Evolutionary conservation across 148 eudicot species (phyloP).

Genomic region (Oxyria digyna): DNA sequence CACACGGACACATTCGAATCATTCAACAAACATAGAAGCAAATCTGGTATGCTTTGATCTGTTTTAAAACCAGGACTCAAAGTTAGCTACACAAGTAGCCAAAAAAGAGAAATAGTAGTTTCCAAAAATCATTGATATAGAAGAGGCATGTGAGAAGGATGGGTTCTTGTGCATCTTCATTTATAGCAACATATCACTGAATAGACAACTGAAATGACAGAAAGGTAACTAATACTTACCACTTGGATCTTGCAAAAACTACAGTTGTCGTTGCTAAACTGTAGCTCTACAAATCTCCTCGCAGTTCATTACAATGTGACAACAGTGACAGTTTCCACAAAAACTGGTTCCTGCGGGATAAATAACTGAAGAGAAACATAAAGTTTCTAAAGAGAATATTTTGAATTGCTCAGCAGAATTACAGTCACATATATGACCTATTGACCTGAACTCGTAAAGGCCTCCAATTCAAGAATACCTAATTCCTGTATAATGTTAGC

Average conservation of each 20-base stretch:
- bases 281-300: background rate
- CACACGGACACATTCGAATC: background rate
- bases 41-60: background rate
- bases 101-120: background rate
- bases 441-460: too few relatives aligned
- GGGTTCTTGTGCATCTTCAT: slow-evolving; percentile 10
- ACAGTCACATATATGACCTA: background rate
- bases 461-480: too few relatives aligned
- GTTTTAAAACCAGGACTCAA: background rate
- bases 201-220: background rate
- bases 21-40: background rate
- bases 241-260: background rate
- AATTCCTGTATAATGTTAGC: background rate
- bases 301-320: background rate
- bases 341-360: background rate
- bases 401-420: background rate
- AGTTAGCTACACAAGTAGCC: background rate
- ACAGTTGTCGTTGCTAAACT: slow-evolving; percentile 2
- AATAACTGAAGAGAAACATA: background rate
- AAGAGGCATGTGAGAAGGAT: slow-evolving; percentile 9
- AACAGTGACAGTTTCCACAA: background rate
- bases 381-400: background rate
- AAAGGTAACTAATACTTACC: slow-evolving; percentile 1
- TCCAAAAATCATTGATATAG: background rate
- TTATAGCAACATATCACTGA: slow-evolving; percentile 4